Evolutionary conservation across 2,329 filamentous ascomycete genomes (phyloP).

Genomic region (Talaromyces amestolkiae): DNA sequence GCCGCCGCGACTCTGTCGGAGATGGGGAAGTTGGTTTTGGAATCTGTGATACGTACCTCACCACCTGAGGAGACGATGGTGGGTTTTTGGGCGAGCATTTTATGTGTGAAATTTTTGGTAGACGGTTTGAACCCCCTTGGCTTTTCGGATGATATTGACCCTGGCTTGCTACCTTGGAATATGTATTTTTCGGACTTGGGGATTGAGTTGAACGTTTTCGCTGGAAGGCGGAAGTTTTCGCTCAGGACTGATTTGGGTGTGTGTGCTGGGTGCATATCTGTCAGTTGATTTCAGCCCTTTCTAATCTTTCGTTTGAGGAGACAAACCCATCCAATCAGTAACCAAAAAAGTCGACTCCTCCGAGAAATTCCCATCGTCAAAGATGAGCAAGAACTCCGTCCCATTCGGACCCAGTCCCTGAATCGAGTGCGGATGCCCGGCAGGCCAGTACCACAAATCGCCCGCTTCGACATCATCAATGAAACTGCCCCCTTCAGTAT

Average conservation of each 20-base stretch:
- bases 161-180: conserved; percentile 65
- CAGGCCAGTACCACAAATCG: conserved; percentile 76
- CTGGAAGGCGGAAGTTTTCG: conserved; percentile 70
- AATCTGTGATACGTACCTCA: conserved; percentile 68
- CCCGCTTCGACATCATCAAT: conserved; percentile 72
- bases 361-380: conserved; percentile 57
- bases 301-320: neutral
- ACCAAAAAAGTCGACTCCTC: conserved; percentile 70
- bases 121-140: conserved; percentile 66
- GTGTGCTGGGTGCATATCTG: conserved; percentile 49
- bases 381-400: conserved; percentile 61
- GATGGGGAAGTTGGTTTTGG: conserved; percentile 65
- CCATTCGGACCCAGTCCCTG: conserved; percentile 66
- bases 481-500: conserved; percentile 71
- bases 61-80: conserved; percentile 61
- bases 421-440: conserved; percentile 70
- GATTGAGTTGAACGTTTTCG: conserved; percentile 65
- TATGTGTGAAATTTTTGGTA: conserved; percentile 66
- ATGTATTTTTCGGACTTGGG: conserved; percentile 69
- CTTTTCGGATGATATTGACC: conserved; percentile 61
- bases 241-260: conserved; percentile 69
- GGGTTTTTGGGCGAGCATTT: conserved; percentile 66
- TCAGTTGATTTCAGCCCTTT: neutral
- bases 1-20: conserved; percentile 71
- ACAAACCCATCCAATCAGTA: conserved; percentile 65